Conservation (phyloP, 164 flowering plant genomes). For the Aristolochia californica region DNA sequence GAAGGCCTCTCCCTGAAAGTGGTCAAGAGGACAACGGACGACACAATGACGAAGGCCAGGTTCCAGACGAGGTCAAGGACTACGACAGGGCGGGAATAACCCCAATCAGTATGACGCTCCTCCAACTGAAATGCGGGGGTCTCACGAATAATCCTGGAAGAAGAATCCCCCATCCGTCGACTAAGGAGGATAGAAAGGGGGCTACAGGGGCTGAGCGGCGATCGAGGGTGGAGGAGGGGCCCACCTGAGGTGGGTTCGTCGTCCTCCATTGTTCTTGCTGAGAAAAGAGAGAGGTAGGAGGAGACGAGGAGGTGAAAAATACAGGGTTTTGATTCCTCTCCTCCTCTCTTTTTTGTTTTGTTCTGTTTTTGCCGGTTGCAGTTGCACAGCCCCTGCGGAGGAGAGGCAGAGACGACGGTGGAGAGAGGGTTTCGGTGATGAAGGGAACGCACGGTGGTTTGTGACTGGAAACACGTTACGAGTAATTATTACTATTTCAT, state of each 20-base stretch:
- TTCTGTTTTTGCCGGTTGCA: not conserved
- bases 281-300: not conserved
- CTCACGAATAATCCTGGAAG: slow-evolving; percentile 6
- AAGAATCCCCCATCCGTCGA: slow-evolving; percentile 2
- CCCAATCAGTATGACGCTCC: slow-evolving; percentile 14
- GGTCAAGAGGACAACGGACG: slow-evolving; percentile 27
- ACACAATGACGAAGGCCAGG: slow-evolving; percentile 42
- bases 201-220: not conserved
- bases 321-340: not conserved
- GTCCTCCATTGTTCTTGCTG: not conserved
- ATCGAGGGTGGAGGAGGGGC: not conserved
- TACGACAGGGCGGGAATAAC: slow-evolving; percentile 33
- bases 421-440: not conserved
- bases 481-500: not conserved
- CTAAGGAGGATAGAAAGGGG: slow-evolving; percentile 4
- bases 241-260: slow-evolving; percentile 2
- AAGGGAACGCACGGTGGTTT: not conserved
- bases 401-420: not conserved
- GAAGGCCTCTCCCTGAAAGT: slow-evolving; percentile 38
- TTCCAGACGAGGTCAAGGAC: slow-evolving; percentile 61
- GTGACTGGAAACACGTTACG: not conserved
- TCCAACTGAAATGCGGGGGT: slow-evolving; percentile 10
- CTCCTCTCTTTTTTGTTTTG: not conserved
- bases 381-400: not conserved
- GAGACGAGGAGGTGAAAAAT: too few species aligned